phyloP scores from a whole-genome alignment of 2,329 filamentous ascomycete genomes.

The Chaetomiaceae sp. region DNA sequence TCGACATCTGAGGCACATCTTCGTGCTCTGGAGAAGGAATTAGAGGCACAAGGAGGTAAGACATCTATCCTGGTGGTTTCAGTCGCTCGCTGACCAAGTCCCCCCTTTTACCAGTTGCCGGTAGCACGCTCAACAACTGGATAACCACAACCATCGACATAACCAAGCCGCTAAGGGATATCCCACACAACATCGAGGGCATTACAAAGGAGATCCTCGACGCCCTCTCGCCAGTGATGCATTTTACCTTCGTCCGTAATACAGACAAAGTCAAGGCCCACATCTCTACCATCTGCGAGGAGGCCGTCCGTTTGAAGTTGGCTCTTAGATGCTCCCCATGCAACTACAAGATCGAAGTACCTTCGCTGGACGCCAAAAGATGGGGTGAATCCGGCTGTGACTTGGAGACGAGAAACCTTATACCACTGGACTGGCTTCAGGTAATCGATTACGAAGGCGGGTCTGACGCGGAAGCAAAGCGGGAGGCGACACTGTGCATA shows the following conservation, averaged over 20 bases:
- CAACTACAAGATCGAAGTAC: slow-evolving; percentile 14
- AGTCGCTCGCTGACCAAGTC: too few relatives aligned
- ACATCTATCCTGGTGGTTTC: neutral
- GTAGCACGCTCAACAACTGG: slow-evolving; percentile 6
- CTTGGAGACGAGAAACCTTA: neutral
- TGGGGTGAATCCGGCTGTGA: slow-evolving; percentile 14
- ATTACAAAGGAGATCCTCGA: slow-evolving; percentile 7
- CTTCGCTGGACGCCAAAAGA: slow-evolving; percentile 5
- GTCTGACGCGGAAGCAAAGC: neutral
- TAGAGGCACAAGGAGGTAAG: slow-evolving; percentile 12
- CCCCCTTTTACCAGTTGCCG: too few relatives aligned
- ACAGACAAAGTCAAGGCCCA: neutral
- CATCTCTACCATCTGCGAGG: slow-evolving; percentile 17
- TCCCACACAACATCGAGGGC: neutral
- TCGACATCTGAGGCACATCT: slow-evolving; percentile 11
- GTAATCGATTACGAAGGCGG: slow-evolving; percentile 1
- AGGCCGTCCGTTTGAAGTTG: slow-evolving; percentile 19
- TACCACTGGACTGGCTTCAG: neutral
- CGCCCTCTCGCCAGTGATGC: slow-evolving; percentile 8
- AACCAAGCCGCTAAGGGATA: slow-evolving; percentile 1
- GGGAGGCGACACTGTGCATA: neutral
- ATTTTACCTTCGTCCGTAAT: neutral
- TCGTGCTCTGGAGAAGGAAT: slow-evolving; percentile 10
- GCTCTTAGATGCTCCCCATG: slow-evolving; percentile 9
- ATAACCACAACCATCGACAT: slow-evolving; percentile 5